Evolutionary conservation across 2,329 filamentous ascomycete genomes (phyloP).

Genomic region (Phyllosticta citriasiana): DNA sequence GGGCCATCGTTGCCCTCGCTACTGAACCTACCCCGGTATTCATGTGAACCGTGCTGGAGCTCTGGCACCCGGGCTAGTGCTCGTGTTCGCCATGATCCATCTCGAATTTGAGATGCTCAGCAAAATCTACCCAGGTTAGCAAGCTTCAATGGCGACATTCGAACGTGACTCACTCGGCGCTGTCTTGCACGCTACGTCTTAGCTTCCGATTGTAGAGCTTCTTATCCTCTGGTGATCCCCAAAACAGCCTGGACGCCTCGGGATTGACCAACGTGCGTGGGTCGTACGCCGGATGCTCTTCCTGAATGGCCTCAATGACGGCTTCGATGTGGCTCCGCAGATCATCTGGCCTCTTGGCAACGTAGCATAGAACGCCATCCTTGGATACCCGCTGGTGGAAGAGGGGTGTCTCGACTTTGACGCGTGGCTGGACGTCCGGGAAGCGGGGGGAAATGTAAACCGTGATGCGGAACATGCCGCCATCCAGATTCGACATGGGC

Average conservation of each 20-base stretch:
- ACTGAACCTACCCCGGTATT: neutral
- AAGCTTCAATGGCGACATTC: neutral
- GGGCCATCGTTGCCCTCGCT: neutral
- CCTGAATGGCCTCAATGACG: slow-evolving; percentile 73
- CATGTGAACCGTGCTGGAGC: neutral
- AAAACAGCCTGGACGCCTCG: slow-evolving; percentile 77
- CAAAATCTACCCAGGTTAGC: neutral
- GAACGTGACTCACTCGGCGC: slow-evolving; percentile 29
- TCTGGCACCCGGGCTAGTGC: neutral
- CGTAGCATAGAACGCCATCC: slow-evolving; percentile 74
- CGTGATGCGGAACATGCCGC: slow-evolving; percentile 75
- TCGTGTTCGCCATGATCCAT: neutral
- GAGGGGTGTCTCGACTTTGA: slow-evolving; percentile 67
- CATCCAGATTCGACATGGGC: slow-evolving; percentile 88
- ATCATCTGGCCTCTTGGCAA: slow-evolving; percentile 58
- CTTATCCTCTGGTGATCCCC: slow-evolving; percentile 69
- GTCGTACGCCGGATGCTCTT: slow-evolving; percentile 80
- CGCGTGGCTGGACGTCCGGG: slow-evolving; percentile 78
- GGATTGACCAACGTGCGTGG: slow-evolving; percentile 78
- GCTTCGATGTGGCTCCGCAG: slow-evolving; percentile 74
- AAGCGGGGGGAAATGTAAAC: slow-evolving; percentile 75
- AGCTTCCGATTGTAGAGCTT: slow-evolving; percentile 77
- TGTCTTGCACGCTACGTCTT: slow-evolving; percentile 60
- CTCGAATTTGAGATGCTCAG: neutral
- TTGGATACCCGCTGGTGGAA: slow-evolving; percentile 82